These are phyloP conservation scores for Candolleomyces eurysporus DNA, from an alignment of 768 basidiomycete species.

Conservation along the genomic window DNA sequence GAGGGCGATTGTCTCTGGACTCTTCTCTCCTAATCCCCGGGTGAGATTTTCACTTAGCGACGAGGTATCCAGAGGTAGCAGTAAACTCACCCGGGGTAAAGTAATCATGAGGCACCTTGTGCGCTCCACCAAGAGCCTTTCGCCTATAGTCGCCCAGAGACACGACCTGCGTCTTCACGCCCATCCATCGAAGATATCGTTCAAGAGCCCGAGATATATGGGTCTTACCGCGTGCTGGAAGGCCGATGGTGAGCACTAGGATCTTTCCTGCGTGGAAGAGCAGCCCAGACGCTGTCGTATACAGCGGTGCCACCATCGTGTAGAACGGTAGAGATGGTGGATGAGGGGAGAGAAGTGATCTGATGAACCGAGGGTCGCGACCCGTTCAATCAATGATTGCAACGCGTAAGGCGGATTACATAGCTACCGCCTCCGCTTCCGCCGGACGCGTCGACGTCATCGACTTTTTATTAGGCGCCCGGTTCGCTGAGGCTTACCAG, in stretches of 20 bases:
- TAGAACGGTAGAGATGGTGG: not conserved
- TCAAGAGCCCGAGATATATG: constrained; percentile 95
- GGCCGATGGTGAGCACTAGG: constrained; percentile 85
- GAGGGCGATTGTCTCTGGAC: constrained; percentile 74
- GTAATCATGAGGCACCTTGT: constrained; percentile 89
- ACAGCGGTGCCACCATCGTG: constrained; percentile 91
- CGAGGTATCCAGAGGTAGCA: not conserved
- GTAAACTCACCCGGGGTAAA: constrained; percentile 68
- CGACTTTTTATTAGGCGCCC: too few relatives aligned
- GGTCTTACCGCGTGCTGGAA: constrained; percentile 94
- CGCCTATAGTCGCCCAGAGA: constrained; percentile 94
- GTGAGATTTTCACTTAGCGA: not conserved
- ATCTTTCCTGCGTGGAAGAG: constrained; percentile 95
- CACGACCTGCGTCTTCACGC: constrained; percentile 93
- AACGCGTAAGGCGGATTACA: too few relatives aligned
- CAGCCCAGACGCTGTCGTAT: constrained; percentile 85
- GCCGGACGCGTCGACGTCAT: too few relatives aligned
- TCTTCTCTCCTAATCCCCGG: constrained; percentile 60
- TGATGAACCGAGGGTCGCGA: not conserved
- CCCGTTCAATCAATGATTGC: not conserved
- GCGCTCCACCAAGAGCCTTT: constrained; percentile 83
- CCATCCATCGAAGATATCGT: constrained; percentile 97
- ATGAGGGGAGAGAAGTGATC: not conserved
- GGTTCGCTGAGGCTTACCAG: too few relatives aligned
- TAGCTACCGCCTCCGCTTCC: too few relatives aligned